Evolutionary conservation across 495 filamentous ascomycete genomes (phyloP), one percentile per base, ranked within the genome.

Genomic region (Xylaria cubensis): DNA sequence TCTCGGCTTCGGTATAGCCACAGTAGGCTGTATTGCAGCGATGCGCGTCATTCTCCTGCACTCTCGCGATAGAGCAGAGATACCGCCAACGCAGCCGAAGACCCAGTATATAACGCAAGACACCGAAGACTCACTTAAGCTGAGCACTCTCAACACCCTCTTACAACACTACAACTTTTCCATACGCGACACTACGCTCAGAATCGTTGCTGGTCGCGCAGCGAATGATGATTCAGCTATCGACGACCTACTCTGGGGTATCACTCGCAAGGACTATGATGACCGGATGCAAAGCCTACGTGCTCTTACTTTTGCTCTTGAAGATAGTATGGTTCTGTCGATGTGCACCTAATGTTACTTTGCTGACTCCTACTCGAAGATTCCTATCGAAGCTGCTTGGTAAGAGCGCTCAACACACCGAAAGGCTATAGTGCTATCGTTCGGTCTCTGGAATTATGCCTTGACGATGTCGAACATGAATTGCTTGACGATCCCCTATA

Each of bases 31-130:
- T 64, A 51, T 85, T 39, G 67, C 81, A 50, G 67, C 77, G 3
- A 81, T 86, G 78, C 80, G 76, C 63, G 72, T 73, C 3, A 74
- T 83, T 50, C 82, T 89, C 32, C 74, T 80, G 48, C 69, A 80
- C 39, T 86, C 84, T 64, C 84, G 84, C 69, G 83, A 87, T 69
- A 80, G 85, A 53, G 83, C 81, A 69, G 80, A 84, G 70, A 77
- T 87, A 73, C 83, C 83, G 34, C 83, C 82, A 2, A 73, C 79
- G 17, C 84, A 82, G 67, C 86, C 84, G 51, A 89, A 88, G 75
- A 83, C 87, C 13, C 86, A 87, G 71, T 88, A 88, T 74, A 89
- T 89, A 70, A 89, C 86, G 12, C 87, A 89, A 73, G 84, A 85
- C n/a, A 87, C 86, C n/a, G 87, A 89, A 71, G 87, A 89, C 63